Conservation (phyloP, 306 rosid genomes). For the Chamaecrista fasciculata region DNA sequence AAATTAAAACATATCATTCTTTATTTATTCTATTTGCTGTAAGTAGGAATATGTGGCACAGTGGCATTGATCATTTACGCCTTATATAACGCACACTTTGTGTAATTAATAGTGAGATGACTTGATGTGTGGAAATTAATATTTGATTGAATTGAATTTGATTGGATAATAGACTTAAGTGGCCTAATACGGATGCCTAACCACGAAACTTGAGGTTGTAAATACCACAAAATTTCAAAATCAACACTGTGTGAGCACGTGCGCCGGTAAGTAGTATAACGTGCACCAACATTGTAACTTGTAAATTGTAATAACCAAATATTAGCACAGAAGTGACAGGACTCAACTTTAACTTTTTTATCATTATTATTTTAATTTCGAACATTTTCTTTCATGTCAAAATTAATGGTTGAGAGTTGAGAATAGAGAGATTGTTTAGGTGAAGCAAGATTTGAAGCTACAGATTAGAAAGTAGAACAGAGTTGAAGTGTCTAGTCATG, state of each 20-base stretch:
- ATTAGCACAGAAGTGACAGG: no score
- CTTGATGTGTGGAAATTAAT: neutral
- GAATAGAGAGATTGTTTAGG: neutral
- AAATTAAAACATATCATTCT: no score
- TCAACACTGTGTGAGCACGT: neutral
- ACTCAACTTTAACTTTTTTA: neutral
- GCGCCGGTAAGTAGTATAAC: neutral
- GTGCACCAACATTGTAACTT: slow-evolving; percentile 5
- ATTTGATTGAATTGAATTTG: neutral
- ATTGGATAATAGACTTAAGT: no score
- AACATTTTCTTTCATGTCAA: neutral
- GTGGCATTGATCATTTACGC: no score
- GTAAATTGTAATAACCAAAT: no score
- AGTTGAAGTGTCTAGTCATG: slow-evolving; percentile 3
- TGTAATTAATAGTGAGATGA: neutral
- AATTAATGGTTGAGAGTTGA: neutral
- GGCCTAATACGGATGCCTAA: slow-evolving; percentile 23
- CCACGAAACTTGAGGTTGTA: neutral
- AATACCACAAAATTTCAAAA: neutral
- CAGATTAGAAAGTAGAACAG: neutral
- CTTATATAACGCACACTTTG: neutral
- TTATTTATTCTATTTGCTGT: no score
- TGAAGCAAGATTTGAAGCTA: neutral
- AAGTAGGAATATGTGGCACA: no score
- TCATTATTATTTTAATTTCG: no score